Percentiles rank a stretch among this genome's conserved stretches.
Conservation (phyloP, 495 filamentous ascomycete species). For the Podospora didyma region DNA sequence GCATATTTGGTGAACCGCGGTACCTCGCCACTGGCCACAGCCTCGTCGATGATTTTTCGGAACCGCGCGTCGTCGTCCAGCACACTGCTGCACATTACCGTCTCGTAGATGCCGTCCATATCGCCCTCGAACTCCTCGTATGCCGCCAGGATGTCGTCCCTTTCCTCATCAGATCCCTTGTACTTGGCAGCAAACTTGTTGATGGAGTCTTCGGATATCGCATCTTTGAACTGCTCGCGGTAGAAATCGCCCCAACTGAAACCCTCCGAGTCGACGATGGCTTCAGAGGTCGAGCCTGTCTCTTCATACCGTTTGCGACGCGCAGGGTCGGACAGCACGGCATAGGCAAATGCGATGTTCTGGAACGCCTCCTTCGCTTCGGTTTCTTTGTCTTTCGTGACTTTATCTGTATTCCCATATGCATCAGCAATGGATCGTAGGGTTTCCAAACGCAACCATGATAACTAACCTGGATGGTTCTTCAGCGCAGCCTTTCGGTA, state of each 20-base stretch:
- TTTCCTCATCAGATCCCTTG: slow-evolving; percentile 85
- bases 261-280: slow-evolving; percentile 61
- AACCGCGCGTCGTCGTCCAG: slow-evolving; percentile 86
- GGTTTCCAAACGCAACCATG: neutral
- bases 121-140: slow-evolving; percentile 67
- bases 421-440: neutral
- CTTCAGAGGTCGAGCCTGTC: slow-evolving; percentile 82
- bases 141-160: slow-evolving; percentile 66
- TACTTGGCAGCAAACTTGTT: slow-evolving; percentile 69
- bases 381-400: slow-evolving; percentile 54
- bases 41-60: slow-evolving; percentile 70
- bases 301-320: slow-evolving; percentile 81
- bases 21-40: slow-evolving; percentile 66
- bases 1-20: slow-evolving; percentile 63
- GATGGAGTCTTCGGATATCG: slow-evolving; percentile 65
- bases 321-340: slow-evolving; percentile 75
- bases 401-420: slow-evolving; percentile 60
- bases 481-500: slow-evolving; percentile 86
- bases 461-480: slow-evolving; percentile 78
- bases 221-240: slow-evolving; percentile 69
- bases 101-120: slow-evolving; percentile 70
- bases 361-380: slow-evolving; percentile 79
- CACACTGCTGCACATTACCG: slow-evolving; percentile 79
- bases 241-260: slow-evolving; percentile 93
- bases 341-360: slow-evolving; percentile 87